Evolutionary conservation across 129 eudicot species (phyloP), one percentile per base, ranked within the genome.

Genomic region (Mikania micrantha): DNA sequence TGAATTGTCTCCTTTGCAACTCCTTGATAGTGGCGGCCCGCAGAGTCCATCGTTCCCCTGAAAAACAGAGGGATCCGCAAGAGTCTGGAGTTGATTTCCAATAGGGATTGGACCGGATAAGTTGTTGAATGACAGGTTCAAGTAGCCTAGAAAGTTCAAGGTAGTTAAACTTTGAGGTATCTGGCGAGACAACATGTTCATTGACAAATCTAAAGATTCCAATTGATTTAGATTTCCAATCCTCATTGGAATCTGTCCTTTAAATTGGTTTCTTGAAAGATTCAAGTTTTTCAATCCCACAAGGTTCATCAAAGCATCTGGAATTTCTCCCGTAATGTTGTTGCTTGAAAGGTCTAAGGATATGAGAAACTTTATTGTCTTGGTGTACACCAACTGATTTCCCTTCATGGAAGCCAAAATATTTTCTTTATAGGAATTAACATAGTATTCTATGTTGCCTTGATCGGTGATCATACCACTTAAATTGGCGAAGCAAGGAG

Each of bases 81-180:
- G 66, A 60, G 64, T 28, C 40, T 28, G 40, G 11, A 58, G 21
- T 6, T 58, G 64, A 58, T 29, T 58, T 58, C 24, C 64, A 13
- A 27, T 5, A 3, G 40, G 64, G 1, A 57, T 57, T 29, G 39
- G 10, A 15, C 64, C 64, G 16, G n/a, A 60, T 17, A 60, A 59
- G 12, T 59, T 29, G 17, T 59, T 59, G 65, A 60, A 59, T 5
- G 64, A 59, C 13, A 59, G 4, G 64, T 59, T 59, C 41, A 59
- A 59, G 41, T n/a, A 31, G 42, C 64, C 31, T 31, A 59, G 9
- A 29, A 9, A n/a, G 21, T 15, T 16, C 64, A 59, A 58, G 64
- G 4, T 31, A 28, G 40, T n/a, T 35, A 25, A 56, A 56, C 62
- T 56, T 56, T 0, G 19, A 11, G 62, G 64, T 13, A 58, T 28